Conservation (phyloP, 768 basidiomycete species). For the Boletus sensibilis region DNA sequence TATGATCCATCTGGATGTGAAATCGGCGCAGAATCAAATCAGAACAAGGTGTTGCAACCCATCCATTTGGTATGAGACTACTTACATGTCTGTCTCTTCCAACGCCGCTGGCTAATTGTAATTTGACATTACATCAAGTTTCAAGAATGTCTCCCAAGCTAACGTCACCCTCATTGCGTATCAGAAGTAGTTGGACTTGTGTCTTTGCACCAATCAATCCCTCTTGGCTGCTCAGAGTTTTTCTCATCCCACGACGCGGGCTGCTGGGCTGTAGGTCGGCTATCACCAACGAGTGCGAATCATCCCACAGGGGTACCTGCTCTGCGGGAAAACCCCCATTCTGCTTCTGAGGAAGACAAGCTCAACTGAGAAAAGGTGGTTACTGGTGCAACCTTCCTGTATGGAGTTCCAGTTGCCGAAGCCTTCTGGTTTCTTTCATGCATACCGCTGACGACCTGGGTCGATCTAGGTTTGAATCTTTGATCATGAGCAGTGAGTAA, state of each 20-base stretch:
- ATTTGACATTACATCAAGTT: constrained; percentile 12
- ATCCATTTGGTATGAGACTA: background rate
- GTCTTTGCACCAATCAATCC: background rate
- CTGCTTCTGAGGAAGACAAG: background rate
- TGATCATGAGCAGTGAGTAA: background rate
- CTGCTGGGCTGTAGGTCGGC: background rate
- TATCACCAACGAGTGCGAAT: background rate
- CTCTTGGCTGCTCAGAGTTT: background rate
- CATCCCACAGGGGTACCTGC: background rate
- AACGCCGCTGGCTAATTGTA: constrained; percentile 10
- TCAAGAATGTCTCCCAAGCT: background rate
- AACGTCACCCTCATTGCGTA: background rate
- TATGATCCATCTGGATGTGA: background rate
- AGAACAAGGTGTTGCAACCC: background rate
- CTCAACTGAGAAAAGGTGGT: background rate
- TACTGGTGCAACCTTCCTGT: background rate
- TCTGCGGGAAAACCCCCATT: background rate
- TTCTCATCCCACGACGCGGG: background rate
- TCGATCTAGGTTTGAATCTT: background rate
- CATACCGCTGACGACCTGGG: background rate
- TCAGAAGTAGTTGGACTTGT: background rate
- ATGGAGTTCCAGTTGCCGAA: background rate
- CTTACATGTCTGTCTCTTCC: background rate
- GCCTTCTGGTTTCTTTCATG: constrained; percentile 2
- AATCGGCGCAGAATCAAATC: background rate